These are phyloP conservation scores for Rhynchospora pubera DNA, from an alignment of 176 grass and related monocot genomes.

Conservation along the genomic window DNA sequence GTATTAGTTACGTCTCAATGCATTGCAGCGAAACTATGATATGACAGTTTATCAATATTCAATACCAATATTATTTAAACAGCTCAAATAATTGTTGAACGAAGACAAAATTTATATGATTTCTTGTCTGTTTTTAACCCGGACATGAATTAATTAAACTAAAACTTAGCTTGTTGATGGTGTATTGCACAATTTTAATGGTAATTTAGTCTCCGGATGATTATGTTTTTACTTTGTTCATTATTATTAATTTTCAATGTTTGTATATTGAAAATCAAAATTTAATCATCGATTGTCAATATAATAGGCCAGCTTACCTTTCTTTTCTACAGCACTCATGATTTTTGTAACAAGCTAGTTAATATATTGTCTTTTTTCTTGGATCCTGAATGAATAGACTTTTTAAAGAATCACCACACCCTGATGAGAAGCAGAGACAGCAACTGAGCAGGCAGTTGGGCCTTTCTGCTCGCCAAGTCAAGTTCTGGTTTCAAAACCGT, in stretches of 20 bases:
- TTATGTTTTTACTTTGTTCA: neutral
- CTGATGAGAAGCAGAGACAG: constrained; percentile 77
- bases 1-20: neutral
- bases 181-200: neutral
- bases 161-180: neutral
- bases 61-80: neutral
- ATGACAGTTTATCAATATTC: neutral
- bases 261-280: neutral
- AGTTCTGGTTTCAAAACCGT: constrained; percentile 97
- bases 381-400: constrained; percentile 26
- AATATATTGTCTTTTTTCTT: neutral
- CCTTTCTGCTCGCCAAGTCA: constrained; percentile 71
- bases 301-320: neutral
- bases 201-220: neutral
- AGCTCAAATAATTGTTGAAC: neutral
- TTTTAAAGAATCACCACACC: constrained; percentile 83
- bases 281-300: neutral
- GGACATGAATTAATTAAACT: neutral
- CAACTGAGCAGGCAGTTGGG: constrained; percentile 61
- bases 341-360: neutral
- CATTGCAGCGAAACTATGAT: neutral
- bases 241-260: neutral
- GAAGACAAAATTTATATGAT: neutral
- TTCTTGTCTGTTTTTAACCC: neutral
- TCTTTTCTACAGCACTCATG: neutral